Base-by-base conservation (phyloP, 148 eudicot species). In the Vaccinium myrtillus region DNA sequence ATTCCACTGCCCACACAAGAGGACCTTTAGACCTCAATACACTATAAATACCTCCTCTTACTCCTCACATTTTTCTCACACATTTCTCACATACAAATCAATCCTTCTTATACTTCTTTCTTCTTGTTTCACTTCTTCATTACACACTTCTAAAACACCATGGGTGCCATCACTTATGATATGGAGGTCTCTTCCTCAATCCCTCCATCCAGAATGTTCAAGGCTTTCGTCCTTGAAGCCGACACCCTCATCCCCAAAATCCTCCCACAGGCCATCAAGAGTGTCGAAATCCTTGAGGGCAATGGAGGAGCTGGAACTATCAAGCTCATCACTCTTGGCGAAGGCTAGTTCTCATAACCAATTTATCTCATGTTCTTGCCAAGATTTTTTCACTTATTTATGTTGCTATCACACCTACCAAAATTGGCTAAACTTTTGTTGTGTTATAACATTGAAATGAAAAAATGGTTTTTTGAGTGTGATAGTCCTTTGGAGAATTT, bases 201-300 rank as follows among this genome's bases (percentile, higher is more conserved):
- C 87, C 78, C 89, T 12, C 85, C 89, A 5, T 25, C 54, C 14
- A 88, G 76, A 56, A 1, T 88, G 81, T 88, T 70, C 87, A 88
- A 88, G 73, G 80, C 87, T 6, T 86, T 78, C 13, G 71, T 84
- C 65, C 81, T 88, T 13, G 87, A 88, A 10, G 75, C 70, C 14
- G 85, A 86, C 83, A 88, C 59, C 83, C 87, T 88, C 67, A 51
- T 88, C 56, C 90, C 88, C 43, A 81, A 88, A 81, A 78, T 86
- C 18, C 10, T 88, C 43, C 90, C 87, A 0, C 81, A 84, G 8
- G 90, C 85, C n/a, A 71, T 88, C 75, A 88, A 86, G 83, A 63
- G 81, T 11, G 63, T 78, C 8, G 85, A 87, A 53, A 67, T 75
- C 70, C 79, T 86, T 4, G 85, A 71, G 1, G 76, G 76, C 15